phyloP scores from a whole-genome alignment of 1,284 basidiomycete species.

The Neotropicomus parvogracilis region DNA sequence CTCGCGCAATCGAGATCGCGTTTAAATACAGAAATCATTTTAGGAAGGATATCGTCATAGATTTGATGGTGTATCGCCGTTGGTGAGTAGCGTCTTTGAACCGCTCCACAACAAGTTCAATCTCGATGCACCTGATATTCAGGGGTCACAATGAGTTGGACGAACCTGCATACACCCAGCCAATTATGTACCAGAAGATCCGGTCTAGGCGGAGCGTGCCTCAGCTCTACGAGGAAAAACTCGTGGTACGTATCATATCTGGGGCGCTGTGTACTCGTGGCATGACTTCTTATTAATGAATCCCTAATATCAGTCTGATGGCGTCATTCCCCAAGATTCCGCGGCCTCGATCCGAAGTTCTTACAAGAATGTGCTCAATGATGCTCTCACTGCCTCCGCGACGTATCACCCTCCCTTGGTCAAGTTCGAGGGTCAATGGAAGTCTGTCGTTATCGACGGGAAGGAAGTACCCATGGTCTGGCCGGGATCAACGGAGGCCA shows the following conservation, averaged over 20 bases:
- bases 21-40: constrained; percentile 83
- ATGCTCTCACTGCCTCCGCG: constrained; percentile 50
- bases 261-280: background rate
- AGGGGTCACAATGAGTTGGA: constrained; percentile 90
- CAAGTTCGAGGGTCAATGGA: constrained; percentile 67
- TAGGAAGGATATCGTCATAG: constrained; percentile 84
- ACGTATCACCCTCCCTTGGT: constrained; percentile 49
- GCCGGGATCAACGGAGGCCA: constrained; percentile 57
- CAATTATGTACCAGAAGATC: constrained; percentile 86
- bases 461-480: constrained; percentile 53
- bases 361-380: constrained; percentile 62
- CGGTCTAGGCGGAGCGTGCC: constrained; percentile 74
- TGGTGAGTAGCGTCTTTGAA: constrained; percentile 45
- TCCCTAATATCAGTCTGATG: constrained; percentile 45
- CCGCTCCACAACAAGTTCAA: background rate
- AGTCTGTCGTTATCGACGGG: constrained; percentile 15
- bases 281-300: background rate
- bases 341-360: constrained; percentile 49
- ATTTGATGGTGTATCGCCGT: constrained; percentile 83
- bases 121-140: constrained; percentile 1
- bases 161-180: constrained; percentile 86
- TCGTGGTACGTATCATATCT: constrained; percentile 51
- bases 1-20: constrained; percentile 73
- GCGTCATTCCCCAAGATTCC: constrained; percentile 48
- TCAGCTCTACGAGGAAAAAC: constrained; percentile 73